Conservation (phyloP, 768 basidiomycete genomes). For the Mycena polygramma region DNA sequence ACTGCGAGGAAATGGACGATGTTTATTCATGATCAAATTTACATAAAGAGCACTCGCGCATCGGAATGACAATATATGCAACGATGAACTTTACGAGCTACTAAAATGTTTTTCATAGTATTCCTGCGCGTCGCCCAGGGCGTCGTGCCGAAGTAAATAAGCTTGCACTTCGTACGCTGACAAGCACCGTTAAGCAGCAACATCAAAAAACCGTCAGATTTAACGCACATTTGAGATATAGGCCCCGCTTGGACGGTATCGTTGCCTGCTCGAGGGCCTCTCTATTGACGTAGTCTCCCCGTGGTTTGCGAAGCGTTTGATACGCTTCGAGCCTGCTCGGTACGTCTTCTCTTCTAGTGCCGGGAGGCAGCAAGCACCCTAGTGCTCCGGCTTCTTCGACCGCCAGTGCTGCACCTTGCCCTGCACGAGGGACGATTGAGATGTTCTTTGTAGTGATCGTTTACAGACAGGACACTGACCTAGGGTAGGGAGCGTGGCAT, state of each 20-base stretch:
- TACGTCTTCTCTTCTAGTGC: conserved; percentile 29
- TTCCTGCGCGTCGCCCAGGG: conserved; percentile 18
- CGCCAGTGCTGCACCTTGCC: conserved; percentile 44
- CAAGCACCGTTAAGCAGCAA: not conserved
- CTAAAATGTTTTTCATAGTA: conserved; percentile 23
- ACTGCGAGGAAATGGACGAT: not conserved
- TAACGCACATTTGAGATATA: conserved; percentile 25
- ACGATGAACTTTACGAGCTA: not conserved
- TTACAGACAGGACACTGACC: no score
- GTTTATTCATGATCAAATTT: not conserved
- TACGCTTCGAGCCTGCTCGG: conserved; percentile 28
- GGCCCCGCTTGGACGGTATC: conserved; percentile 16
- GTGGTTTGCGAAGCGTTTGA: conserved; percentile 30
- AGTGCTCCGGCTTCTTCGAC: conserved; percentile 40
- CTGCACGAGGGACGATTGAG: conserved; percentile 31
- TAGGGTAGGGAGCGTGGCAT: conserved; percentile 37
- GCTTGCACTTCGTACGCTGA: conserved; percentile 20
- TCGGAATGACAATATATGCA: not conserved
- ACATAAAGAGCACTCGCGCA: not conserved
- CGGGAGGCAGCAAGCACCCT: conserved; percentile 29
- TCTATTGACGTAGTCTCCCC: conserved; percentile 30
- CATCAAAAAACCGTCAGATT: not conserved
- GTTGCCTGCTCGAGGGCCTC: conserved; percentile 23
- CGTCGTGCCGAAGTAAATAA: conserved; percentile 26
- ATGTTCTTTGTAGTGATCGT: no score